Percentiles rank a stretch among this genome's conserved stretches.
phyloP scores from a whole-genome alignment of 345 rosid genomes.

The Pseudoturritis turrita region DNA sequence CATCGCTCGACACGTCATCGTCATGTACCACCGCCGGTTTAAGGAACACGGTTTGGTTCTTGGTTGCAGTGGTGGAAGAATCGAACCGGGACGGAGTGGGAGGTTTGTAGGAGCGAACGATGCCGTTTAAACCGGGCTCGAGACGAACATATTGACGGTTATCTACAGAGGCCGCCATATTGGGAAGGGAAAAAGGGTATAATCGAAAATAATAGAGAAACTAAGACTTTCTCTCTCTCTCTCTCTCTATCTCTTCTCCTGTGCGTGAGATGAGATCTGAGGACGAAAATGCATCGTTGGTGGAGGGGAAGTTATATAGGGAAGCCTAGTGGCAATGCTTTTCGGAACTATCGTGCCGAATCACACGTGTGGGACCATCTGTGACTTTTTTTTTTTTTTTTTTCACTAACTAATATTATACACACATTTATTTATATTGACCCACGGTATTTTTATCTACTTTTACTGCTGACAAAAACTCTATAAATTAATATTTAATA shows the following conservation, averaged over 20 bases:
- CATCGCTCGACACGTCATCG: constrained; percentile 44
- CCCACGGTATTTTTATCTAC: no score
- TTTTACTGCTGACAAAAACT: no score
- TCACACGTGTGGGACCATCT: constrained; percentile 15
- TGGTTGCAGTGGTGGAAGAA: constrained; percentile 27
- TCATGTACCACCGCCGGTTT: constrained; percentile 6
- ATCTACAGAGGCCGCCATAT: constrained; percentile 70
- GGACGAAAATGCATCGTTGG: constrained; percentile 27
- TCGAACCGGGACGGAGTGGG: constrained; percentile 35
- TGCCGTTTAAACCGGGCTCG: constrained; percentile 46
- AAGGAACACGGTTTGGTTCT: constrained; percentile 12
- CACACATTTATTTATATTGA: no score
- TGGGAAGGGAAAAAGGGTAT: neutral
- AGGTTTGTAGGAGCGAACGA: constrained; percentile 45
- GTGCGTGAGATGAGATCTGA: constrained; percentile 29
- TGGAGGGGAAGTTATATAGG: constrained; percentile 26
- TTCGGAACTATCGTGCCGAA: constrained; percentile 20
- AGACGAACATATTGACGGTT: constrained; percentile 56
- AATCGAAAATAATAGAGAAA: neutral
- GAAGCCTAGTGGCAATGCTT: constrained; percentile 10
- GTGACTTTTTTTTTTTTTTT: neutral
- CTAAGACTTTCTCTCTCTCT: neutral
- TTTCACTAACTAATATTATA: no score
- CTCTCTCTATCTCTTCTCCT: constrained; percentile 19
- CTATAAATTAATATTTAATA: no score